Evolutionary conservation across 768 basidiomycete genomes (phyloP).

Genomic region (Rhodotorula sphaerocarpa): DNA sequence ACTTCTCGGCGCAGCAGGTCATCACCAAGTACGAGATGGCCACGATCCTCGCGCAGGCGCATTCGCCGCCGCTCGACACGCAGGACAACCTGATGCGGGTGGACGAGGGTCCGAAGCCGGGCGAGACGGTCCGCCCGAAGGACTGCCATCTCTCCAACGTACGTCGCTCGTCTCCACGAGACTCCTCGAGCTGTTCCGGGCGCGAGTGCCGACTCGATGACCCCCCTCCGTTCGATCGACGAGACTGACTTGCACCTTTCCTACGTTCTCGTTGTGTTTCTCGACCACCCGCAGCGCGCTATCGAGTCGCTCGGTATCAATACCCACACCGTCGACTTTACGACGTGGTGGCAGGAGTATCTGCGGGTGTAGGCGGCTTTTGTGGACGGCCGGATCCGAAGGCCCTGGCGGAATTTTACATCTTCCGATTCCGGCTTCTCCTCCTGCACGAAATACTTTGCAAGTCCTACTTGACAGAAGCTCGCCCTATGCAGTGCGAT

Average conservation of each 20-base stretch:
- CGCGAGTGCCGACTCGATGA: too few species aligned
- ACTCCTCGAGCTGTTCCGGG: too few species aligned
- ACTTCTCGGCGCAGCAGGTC: slow-evolving; percentile 73
- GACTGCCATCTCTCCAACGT: slow-evolving; percentile 63
- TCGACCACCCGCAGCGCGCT: slow-evolving; percentile 51
- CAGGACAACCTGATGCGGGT: slow-evolving; percentile 55
- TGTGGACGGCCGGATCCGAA: neutral
- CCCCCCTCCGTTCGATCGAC: neutral
- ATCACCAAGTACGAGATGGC: slow-evolving; percentile 93
- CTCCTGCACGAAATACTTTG: too few species aligned
- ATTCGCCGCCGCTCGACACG: slow-evolving; percentile 63
- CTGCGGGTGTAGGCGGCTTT: neutral
- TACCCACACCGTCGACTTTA: slow-evolving; percentile 53
- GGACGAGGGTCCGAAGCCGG: slow-evolving; percentile 53
- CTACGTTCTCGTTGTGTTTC: too few species aligned
- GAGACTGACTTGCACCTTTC: too few species aligned
- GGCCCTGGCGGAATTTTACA: too few species aligned
- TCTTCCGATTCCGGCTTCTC: too few species aligned
- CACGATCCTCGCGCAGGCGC: slow-evolving; percentile 62
- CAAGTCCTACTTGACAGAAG: too few species aligned
- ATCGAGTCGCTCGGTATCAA: slow-evolving; percentile 60
- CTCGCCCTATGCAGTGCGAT: too few species aligned
- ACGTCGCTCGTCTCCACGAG: neutral
- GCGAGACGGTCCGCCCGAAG: slow-evolving; percentile 65
- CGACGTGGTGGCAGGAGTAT: slow-evolving; percentile 70